Evolutionary conservation across 2,329 filamentous ascomycete genomes (phyloP).

Genomic region (Exophiala spinifera): DNA sequence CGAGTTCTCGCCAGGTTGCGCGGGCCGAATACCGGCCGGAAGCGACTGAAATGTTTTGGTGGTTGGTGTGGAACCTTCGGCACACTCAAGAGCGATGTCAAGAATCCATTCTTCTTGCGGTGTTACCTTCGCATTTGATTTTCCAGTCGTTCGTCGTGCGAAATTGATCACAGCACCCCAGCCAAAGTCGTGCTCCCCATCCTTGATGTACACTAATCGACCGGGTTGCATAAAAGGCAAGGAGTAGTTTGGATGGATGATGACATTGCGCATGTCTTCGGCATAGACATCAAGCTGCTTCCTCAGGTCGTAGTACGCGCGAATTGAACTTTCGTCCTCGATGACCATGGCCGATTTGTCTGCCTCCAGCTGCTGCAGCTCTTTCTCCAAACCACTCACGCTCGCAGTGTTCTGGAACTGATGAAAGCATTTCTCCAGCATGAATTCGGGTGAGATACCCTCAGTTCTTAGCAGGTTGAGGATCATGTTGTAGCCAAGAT

Average conservation of each 20-base stretch:
- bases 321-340: slow-evolving; percentile 79
- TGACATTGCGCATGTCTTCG: slow-evolving; percentile 85
- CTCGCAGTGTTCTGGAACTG: slow-evolving; percentile 96
- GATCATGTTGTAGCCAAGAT: slow-evolving; percentile 99
- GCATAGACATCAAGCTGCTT: slow-evolving; percentile 79
- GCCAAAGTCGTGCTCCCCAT: slow-evolving; percentile 77
- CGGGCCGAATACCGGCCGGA: slow-evolving; percentile 59
- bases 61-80: slow-evolving; percentile 50
- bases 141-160: slow-evolving; percentile 61
- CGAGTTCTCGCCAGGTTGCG: slow-evolving; percentile 60
- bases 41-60: slow-evolving; percentile 65
- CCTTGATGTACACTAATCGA: slow-evolving; percentile 82
- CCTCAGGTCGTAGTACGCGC: slow-evolving; percentile 89
- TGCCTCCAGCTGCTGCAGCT: slow-evolving; percentile 73
- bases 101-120: slow-evolving; percentile 78
- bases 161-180: slow-evolving; percentile 88
- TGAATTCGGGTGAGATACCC: slow-evolving; percentile 96
- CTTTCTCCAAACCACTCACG: slow-evolving; percentile 77
- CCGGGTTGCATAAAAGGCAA: slow-evolving; percentile 81
- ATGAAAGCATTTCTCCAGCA: slow-evolving; percentile 97
- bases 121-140: slow-evolving; percentile 64
- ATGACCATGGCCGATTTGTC: slow-evolving; percentile 72
- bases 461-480: slow-evolving; percentile 95
- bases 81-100: slow-evolving; percentile 71
- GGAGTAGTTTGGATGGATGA: slow-evolving; percentile 86